Evolutionary conservation across 106 monocot species (phyloP).

Genomic region (Dendrobium chrysotoxum): DNA sequence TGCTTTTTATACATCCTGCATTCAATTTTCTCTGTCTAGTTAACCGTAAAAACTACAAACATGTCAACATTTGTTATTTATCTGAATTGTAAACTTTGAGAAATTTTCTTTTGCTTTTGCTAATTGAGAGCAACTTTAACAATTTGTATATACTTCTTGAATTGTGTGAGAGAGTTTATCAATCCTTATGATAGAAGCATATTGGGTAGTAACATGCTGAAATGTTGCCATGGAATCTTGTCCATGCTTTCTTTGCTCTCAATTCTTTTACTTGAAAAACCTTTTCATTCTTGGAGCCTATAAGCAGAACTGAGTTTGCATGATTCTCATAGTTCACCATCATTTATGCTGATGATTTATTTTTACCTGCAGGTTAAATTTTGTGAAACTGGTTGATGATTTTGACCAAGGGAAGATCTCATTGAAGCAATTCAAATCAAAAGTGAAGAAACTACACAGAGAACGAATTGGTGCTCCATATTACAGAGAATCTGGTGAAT

Average conservation of each 20-base stretch:
- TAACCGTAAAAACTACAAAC: too few relatives aligned
- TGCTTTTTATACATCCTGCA: too few relatives aligned
- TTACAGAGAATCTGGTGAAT: constrained; percentile 67
- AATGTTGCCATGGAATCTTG: too few relatives aligned
- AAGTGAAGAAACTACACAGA: constrained; percentile 64
- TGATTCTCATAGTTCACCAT: not conserved
- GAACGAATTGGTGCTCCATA: constrained; percentile 71
- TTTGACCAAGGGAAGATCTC: constrained; percentile 63
- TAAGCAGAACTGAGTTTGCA: not conserved
- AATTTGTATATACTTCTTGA: not conserved
- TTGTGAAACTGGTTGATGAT: constrained; percentile 67
- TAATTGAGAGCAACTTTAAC: too few relatives aligned
- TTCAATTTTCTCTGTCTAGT: too few relatives aligned
- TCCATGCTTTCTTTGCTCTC: too few relatives aligned
- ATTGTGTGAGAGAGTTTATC: not conserved
- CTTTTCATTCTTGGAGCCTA: not conserved
- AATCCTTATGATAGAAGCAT: not conserved
- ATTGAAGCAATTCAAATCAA: constrained; percentile 80
- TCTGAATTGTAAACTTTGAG: too few relatives aligned
- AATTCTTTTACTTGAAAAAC: too few relatives aligned
- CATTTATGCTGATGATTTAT: not conserved
- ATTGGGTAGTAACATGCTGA: too few relatives aligned
- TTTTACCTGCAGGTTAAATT: constrained; percentile 46
- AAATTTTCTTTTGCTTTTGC: too few relatives aligned
- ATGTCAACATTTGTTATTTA: too few relatives aligned